Base-by-base conservation (phyloP, 129 eudicot genomes). In the Gnaphalium uliginosum region DNA sequence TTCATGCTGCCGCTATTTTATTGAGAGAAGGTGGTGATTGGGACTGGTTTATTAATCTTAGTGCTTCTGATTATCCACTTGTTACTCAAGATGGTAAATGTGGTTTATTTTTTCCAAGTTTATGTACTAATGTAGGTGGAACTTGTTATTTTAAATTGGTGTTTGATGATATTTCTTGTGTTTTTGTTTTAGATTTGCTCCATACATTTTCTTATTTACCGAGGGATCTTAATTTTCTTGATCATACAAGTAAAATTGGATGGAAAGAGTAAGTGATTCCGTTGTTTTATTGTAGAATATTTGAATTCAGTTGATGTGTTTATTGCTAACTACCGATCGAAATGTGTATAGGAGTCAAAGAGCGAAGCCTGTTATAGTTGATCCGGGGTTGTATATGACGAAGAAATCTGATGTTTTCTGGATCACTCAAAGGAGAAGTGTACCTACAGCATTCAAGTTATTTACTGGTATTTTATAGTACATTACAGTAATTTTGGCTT, bases 21-120 rank as follows among this genome's bases (percentile, higher is more conserved):
- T 66, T 91, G 78, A 83, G 63, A 75, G 82, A 83, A 58, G 97
- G 92, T 50, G 91, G 91, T 8, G 81, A 92, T 5, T 91, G 97
- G 97, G 97, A 91, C 39, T 91, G 97, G 97, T 91, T 91, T 81
- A 88, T 91, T 4, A 91, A 91, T 86, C 94, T 91, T 71, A 91
- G 97, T 27, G 94, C 97, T 13, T 80, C 95, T 8, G 97, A 91
- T 91, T 91, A 91, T 53, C 97, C 97, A 0, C 85, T 91, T 68
- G 95, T 88, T 27, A 91, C 90, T 3, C 97, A 91, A 71, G 97
- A 91, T 81, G 97, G 97, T 88, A 65, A n/a, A 61, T 74, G 41
- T 22, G 6, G 19, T 0, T 43, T 37, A 1, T 74, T 29, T 62
- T 60, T 23, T 23, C 10, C 5, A 21, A 18, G 21, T 61, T 3